phyloP scores from a whole-genome alignment of 2,329 filamentous ascomycete genomes.

The Colletotrichum agaves region DNA sequence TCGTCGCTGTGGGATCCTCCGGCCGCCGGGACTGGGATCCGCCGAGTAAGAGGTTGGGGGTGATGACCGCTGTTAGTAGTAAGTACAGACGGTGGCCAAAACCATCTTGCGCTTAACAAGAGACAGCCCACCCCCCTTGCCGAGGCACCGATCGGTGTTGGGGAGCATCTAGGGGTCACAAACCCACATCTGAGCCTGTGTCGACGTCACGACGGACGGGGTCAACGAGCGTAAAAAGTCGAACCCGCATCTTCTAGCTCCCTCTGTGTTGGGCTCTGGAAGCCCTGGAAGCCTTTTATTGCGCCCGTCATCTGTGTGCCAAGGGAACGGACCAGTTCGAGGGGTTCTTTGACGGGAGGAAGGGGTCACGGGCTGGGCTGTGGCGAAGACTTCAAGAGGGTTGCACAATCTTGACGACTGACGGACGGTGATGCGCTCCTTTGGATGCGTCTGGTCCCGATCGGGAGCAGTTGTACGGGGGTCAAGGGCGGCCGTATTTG shows the following conservation, averaged over 20 bases:
- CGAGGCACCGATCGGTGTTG: neutral
- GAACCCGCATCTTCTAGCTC: slow-evolving; percentile 21
- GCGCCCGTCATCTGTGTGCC: neutral
- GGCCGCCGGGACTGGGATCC: neutral
- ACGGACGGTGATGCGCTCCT: slow-evolving; percentile 25
- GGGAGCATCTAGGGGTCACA: slow-evolving; percentile 10
- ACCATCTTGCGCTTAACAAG: neutral
- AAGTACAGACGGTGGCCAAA: neutral
- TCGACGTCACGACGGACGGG: slow-evolving; percentile 9
- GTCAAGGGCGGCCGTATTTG: slow-evolving; percentile 5
- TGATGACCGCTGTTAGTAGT: slow-evolving; percentile 8
- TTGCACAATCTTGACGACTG: slow-evolving; percentile 21
- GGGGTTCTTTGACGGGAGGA: neutral
- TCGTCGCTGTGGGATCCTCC: slow-evolving; percentile 1
- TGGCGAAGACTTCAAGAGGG: slow-evolving; percentile 33
- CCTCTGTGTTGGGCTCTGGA: slow-evolving; percentile 5
- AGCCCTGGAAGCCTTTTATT: slow-evolving; percentile 27
- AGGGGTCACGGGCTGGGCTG: slow-evolving; percentile 25
- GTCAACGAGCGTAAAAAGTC: neutral
- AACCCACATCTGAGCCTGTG: slow-evolving; percentile 2
- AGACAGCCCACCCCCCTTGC: neutral
- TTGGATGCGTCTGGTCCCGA: slow-evolving; percentile 5
- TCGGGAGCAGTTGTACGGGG: slow-evolving; percentile 21
- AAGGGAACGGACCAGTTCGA: slow-evolving; percentile 13
- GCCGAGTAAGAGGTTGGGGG: neutral